Percentiles rank a stretch among this genome's conserved stretches.
Conservation (phyloP, 73 alveolate species). For the Urostyla sp. region DNA sequence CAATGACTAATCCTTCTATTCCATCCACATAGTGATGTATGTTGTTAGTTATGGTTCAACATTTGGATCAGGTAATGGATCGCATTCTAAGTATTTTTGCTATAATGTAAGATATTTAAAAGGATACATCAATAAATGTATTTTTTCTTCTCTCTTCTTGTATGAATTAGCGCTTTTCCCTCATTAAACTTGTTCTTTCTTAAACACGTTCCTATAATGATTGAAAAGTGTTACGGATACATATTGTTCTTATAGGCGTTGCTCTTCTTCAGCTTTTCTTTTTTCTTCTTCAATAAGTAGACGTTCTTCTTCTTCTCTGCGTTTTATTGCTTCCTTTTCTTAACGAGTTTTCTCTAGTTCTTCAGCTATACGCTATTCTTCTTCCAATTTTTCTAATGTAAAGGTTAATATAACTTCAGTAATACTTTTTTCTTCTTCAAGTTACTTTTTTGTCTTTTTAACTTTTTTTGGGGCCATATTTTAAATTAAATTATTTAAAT, state of each 20-base stretch:
- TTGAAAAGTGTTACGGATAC: background rate
- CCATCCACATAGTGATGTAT: conserved; percentile 73
- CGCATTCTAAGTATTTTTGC: conserved; percentile 69
- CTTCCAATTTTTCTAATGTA: conserved; percentile 59
- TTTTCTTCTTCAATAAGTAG: conserved; percentile 66
- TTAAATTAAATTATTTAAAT: background rate
- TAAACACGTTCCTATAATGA: background rate
- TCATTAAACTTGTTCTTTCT: conserved; percentile 32
- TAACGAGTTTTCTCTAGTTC: conserved; percentile 71
- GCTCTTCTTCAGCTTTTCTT: conserved; percentile 62
- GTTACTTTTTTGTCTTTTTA: conserved; percentile 76
- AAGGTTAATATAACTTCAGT: background rate
- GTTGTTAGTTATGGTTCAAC: conserved; percentile 77
- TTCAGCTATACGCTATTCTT: conserved; percentile 67
- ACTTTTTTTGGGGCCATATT: conserved; percentile 58
- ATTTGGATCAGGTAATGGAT: conserved; percentile 79
- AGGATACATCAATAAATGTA: background rate
- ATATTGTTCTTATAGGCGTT: conserved; percentile 56
- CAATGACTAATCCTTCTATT: conserved; percentile 46
- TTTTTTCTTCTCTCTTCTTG: conserved; percentile 10
- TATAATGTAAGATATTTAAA: background rate
- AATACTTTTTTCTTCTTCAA: conserved; percentile 71
- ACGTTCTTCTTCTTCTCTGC: conserved; percentile 66
- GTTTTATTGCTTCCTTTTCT: conserved; percentile 57
- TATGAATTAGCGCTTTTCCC: conserved; percentile 29